These are phyloP conservation scores for Evernia prunastri DNA, from an alignment of 495 filamentous ascomycete species.

Conservation along the genomic window DNA sequence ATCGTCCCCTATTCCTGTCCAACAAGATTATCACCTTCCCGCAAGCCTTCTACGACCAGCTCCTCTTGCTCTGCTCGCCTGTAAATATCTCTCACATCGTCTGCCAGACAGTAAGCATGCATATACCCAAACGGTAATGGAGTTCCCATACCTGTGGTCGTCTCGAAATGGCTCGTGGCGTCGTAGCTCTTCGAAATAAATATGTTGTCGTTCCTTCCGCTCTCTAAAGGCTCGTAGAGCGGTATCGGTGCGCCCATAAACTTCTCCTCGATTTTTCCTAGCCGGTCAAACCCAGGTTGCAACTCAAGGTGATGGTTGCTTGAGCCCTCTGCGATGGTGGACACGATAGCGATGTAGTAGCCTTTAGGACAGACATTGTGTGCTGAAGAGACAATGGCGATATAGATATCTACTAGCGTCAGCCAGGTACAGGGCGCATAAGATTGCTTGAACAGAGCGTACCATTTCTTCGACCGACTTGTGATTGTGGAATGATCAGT, in stretches of 20 bases:
- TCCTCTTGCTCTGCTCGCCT: conserved; percentile 80
- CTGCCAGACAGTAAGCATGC: conserved; percentile 33
- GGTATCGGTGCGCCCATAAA: conserved; percentile 91
- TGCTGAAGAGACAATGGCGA: conserved; percentile 88
- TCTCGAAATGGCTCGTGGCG: conserved; percentile 95
- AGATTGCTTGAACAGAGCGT: conserved; percentile 24
- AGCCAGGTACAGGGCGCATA: conserved; percentile 22
- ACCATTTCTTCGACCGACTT: conserved; percentile 93
- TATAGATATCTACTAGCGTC: conserved; percentile 76
- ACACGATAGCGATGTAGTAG: conserved; percentile 97
- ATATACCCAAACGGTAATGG: not conserved
- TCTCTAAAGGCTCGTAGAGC: conserved; percentile 85
- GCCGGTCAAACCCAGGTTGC: conserved; percentile 84
- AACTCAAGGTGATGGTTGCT: conserved; percentile 95
- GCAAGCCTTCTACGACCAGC: conserved; percentile 58
- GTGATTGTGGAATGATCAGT: conserved; percentile 95
- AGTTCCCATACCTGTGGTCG: conserved; percentile 54
- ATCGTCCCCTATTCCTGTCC: conserved; percentile 36
- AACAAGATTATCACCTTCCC: conserved; percentile 46
- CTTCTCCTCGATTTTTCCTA: conserved; percentile 92
- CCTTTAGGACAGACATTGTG: conserved; percentile 99
- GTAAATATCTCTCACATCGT: conserved; percentile 94
- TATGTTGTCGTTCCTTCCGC: conserved; percentile 81
- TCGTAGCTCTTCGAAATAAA: conserved; percentile 99
- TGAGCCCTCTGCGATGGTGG: conserved; percentile 86